Conservation (phyloP, 768 basidiomycete species). For the Trametes maxima region DNA sequence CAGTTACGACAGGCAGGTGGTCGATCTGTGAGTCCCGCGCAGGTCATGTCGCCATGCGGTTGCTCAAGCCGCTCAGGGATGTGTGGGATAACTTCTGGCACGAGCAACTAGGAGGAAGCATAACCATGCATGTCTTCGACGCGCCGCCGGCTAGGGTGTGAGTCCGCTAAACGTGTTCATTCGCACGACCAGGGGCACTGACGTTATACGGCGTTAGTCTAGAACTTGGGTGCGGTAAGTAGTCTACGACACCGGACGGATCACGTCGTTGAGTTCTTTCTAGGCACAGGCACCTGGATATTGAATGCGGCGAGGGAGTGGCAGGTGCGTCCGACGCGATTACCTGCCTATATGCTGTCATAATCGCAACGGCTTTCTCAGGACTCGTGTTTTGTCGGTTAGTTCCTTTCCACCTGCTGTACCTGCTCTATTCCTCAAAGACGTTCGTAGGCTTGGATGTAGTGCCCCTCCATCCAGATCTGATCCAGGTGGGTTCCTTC, state of each 20-base stretch:
- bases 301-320: constrained; percentile 63
- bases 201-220: constrained; percentile 42
- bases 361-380: constrained; percentile 27
- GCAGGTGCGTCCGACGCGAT: constrained; percentile 45
- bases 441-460: constrained; percentile 60
- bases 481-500: constrained; percentile 56
- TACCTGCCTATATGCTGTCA: neutral
- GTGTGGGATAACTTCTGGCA: constrained; percentile 66
- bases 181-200: constrained; percentile 3
- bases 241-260: neutral
- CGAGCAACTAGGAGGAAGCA: constrained; percentile 48
- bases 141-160: constrained; percentile 64
- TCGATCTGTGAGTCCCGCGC: constrained; percentile 63
- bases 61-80: constrained; percentile 48
- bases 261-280: neutral
- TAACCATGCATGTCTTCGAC: constrained; percentile 68
- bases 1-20: constrained; percentile 60
- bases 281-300: constrained; percentile 78
- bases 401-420: constrained; percentile 18
- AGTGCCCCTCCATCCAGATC: constrained; percentile 71
- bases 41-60: neutral
- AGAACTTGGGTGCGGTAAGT: constrained; percentile 74
- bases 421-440: neutral
- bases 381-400: constrained; percentile 67
- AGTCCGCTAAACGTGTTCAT: constrained; percentile 27